phyloP scores from a whole-genome alignment of 1,139 yeast genomes.

The Blastobotrys proliferans region DNA sequence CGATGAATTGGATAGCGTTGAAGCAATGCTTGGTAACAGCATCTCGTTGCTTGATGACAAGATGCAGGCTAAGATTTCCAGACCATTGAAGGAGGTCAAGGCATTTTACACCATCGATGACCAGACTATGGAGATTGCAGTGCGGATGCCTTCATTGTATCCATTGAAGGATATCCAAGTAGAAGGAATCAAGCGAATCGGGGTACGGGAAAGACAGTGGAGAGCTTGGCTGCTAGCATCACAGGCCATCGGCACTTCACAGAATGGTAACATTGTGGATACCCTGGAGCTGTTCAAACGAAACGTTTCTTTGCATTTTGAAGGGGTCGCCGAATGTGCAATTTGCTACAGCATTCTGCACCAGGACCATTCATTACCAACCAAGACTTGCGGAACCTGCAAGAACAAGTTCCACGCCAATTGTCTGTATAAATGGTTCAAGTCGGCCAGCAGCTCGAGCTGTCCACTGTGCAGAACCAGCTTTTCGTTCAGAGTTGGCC shows the following conservation, averaged over 20 bases:
- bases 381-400: slow-evolving; percentile 85
- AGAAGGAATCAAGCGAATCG: slow-evolving; percentile 74
- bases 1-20: slow-evolving; percentile 55
- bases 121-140: slow-evolving; percentile 76
- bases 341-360: slow-evolving; percentile 90
- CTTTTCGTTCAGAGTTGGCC: slow-evolving; percentile 37
- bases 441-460: slow-evolving; percentile 83
- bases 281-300: slow-evolving; percentile 77
- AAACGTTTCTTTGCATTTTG: slow-evolving; percentile 75
- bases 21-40: slow-evolving; percentile 25
- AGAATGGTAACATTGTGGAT: slow-evolving; percentile 77
- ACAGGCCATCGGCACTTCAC: slow-evolving; percentile 65
- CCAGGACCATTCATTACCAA: slow-evolving; percentile 86
- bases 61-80: slow-evolving; percentile 58
- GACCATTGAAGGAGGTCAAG: slow-evolving; percentile 62
- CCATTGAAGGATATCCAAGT: slow-evolving; percentile 74
- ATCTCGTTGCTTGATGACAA: slow-evolving; percentile 45
- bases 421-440: slow-evolving; percentile 95
- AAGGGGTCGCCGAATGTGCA: slow-evolving; percentile 93
- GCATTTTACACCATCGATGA: slow-evolving; percentile 81
- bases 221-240: slow-evolving; percentile 93
- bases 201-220: slow-evolving; percentile 92
- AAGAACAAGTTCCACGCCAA: slow-evolving; percentile 95
- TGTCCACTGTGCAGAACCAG: slow-evolving; percentile 92
- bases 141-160: slow-evolving; percentile 64